Conservation (phyloP, 495 filamentous ascomycete genomes). For the Podospora comata region DNA sequence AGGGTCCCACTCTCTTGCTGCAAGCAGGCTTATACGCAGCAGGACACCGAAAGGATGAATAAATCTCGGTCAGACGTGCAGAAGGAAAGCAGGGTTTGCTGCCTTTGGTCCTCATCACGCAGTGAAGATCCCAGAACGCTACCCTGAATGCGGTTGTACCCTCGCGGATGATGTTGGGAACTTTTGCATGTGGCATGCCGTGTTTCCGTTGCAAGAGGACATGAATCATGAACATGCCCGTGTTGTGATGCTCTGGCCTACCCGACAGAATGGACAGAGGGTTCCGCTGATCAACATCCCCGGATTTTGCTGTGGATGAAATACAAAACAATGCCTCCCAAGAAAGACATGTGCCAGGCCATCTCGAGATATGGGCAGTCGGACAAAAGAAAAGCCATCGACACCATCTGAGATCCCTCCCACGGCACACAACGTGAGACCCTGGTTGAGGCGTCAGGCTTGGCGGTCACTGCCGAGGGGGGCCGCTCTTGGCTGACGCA, state of each 20-base stretch:
- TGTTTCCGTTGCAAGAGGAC: not conserved
- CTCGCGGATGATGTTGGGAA: not conserved
- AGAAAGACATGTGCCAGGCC: not conserved
- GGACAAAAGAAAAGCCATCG: not conserved
- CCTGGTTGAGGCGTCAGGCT: not conserved
- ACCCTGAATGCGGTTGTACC: conserved; percentile 2
- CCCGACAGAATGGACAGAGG: not conserved
- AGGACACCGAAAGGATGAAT: not conserved
- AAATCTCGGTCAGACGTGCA: conserved; percentile 2
- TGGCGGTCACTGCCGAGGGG: not conserved
- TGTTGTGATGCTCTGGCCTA: not conserved
- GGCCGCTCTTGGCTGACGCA: not conserved
- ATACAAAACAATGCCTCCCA: not conserved
- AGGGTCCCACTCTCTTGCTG: not conserved
- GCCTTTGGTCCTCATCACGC: conserved; percentile 6
- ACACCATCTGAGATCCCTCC: not conserved
- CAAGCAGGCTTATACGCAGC: not conserved
- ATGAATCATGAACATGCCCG: not conserved
- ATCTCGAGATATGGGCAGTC: not conserved
- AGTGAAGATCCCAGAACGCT: conserved; percentile 19
- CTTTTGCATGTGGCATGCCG: not conserved
- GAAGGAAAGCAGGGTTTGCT: not conserved
- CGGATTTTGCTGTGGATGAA: not conserved
- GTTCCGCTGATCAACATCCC: not conserved
- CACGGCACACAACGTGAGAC: not conserved